Percentiles rank a stretch among this genome's conserved stretches.
phyloP scores from a whole-genome alignment of 1,284 basidiomycete genomes.

The Austroboletus niveus region DNA sequence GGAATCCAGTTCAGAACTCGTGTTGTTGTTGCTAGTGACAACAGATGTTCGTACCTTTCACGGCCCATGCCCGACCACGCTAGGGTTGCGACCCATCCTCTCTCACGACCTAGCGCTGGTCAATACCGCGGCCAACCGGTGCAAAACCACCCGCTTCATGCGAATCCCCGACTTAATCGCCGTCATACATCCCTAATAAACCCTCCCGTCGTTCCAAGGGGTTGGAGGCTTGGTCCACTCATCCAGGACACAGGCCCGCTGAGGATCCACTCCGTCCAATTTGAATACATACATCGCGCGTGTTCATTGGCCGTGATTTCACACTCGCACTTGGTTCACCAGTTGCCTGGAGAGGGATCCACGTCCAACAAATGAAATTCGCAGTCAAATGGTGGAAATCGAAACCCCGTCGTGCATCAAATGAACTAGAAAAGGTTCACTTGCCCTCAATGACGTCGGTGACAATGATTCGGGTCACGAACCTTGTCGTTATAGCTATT shows the following conservation, averaged over 20 bases:
- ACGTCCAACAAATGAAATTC: conserved; percentile 13
- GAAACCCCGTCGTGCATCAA: conserved; percentile 4
- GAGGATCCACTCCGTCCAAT: conserved; percentile 12
- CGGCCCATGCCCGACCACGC: conserved; percentile 4
- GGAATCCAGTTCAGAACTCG: conserved; percentile 27
- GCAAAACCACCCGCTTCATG: conserved; percentile 10
- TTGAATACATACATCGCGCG: not conserved
- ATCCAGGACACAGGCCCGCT: not conserved
- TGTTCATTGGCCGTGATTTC: not conserved
- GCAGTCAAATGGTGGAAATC: conserved; percentile 6
- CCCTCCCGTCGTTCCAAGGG: conserved; percentile 2
- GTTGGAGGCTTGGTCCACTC: conserved; percentile 5
- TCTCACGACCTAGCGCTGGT: conserved; percentile 1
- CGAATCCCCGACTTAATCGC: conserved; percentile 30
- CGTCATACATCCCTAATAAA: conserved; percentile 14
- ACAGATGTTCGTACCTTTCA: conserved; percentile 22
- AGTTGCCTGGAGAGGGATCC: conserved; percentile 19
- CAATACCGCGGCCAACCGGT: conserved; percentile 20
- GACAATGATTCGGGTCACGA: conserved; percentile 6
- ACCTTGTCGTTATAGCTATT: conserved; percentile 10
- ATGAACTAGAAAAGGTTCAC: conserved; percentile 1
- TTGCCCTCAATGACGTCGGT: conserved; percentile 8
- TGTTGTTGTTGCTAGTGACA: conserved; percentile 26
- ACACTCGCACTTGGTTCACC: conserved; percentile 2
- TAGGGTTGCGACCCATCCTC: conserved; percentile 1